A percentile compares a stretch with the other conserved stretches of the same genome.
These are phyloP conservation scores for Lavandula angustifolia DNA, from an alignment of 257 asterid genomes.

Conservation along the genomic window DNA sequence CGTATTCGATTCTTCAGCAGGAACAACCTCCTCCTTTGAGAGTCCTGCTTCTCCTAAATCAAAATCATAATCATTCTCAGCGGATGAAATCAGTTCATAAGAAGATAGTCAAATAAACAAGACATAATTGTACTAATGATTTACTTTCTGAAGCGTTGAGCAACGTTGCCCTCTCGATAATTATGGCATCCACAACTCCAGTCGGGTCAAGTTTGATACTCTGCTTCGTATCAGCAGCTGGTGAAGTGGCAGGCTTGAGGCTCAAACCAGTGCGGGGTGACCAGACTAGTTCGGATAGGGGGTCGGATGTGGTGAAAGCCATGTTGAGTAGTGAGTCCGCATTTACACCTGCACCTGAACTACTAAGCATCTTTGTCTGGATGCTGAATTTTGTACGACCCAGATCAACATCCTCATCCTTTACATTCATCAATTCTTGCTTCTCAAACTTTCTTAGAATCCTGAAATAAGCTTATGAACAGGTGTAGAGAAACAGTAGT, in stretches of 20 bases:
- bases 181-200: too few relatives aligned
- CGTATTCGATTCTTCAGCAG: conserved; percentile 37
- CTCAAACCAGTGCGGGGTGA: conserved; percentile 60
- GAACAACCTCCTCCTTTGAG: conserved; percentile 27
- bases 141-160: too few relatives aligned
- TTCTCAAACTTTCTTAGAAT: background rate
- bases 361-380: conserved; percentile 26
- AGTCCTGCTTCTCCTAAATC: conserved; percentile 24
- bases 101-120: too few relatives aligned
- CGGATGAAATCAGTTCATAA: conserved; percentile 33
- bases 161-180: too few relatives aligned
- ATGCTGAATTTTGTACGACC: conserved; percentile 38
- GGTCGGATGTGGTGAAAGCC: conserved; percentile 53
- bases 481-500: too few relatives aligned
- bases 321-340: conserved; percentile 48
- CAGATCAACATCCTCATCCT: conserved; percentile 41
- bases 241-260: conserved; percentile 44
- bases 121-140: too few relatives aligned
- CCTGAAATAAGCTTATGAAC: too few relatives aligned
- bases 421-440: conserved; percentile 33
- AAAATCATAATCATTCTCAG: conserved; percentile 41
- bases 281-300: conserved; percentile 74
- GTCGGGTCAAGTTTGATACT: too few relatives aligned
- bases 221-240: conserved; percentile 37
- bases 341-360: conserved; percentile 87